These are phyloP conservation scores for Geoglossum cookeanum DNA, from an alignment of 2,329 filamentous ascomycete genomes.

Conservation along the genomic window DNA sequence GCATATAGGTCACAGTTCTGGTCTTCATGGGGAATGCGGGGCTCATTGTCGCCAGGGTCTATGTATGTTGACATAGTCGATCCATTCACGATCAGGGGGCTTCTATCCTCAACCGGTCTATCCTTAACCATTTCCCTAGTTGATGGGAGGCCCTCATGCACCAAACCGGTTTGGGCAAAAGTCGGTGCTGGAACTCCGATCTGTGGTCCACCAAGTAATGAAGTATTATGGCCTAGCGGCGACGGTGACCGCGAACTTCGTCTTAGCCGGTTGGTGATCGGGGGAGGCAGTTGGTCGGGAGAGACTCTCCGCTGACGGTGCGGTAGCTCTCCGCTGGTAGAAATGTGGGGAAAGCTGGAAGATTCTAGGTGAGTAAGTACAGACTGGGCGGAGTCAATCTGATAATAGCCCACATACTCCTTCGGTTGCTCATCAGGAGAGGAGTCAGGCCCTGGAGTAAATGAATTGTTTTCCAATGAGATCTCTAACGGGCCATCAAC, in stretches of 20 bases:
- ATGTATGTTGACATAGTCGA: not conserved
- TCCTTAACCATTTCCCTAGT: not conserved
- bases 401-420: constrained; percentile 6
- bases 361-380: not conserved
- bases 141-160: not conserved
- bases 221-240: not conserved
- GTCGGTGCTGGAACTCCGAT: not conserved
- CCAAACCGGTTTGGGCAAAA: not conserved
- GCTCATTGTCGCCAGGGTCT: not conserved
- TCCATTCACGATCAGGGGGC: constrained; percentile 1
- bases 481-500: not conserved
- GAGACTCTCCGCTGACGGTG: not conserved
- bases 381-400: not conserved
- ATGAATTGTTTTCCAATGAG: not conserved
- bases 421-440: constrained; percentile 4
- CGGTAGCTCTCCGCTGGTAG: constrained; percentile 1
- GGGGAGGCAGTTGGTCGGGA: not conserved
- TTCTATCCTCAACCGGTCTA: not conserved
- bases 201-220: not conserved
- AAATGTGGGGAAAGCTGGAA: not conserved
- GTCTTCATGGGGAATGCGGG: not conserved
- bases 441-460: not conserved
- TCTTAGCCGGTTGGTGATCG: not conserved
- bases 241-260: constrained; percentile 1
- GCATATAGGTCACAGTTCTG: not conserved